These are phyloP conservation scores for Kazachstania africana DNA, from an alignment of 805 yeast genomes.

Conservation along the genomic window DNA sequence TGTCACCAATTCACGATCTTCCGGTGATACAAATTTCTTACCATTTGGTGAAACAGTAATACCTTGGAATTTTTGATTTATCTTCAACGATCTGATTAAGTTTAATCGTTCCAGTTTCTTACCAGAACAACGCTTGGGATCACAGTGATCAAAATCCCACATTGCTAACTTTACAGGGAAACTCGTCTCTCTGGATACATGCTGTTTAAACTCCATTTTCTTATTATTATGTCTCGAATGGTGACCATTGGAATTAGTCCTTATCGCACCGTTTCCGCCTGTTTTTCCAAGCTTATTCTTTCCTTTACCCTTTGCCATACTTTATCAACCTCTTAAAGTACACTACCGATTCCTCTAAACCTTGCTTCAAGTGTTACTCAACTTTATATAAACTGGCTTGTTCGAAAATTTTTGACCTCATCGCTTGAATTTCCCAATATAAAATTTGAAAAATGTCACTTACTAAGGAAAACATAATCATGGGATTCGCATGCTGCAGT, in stretches of 20 bases:
- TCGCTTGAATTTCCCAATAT: too few relatives aligned
- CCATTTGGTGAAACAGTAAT: conserved; percentile 91
- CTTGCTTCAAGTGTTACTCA: too few relatives aligned
- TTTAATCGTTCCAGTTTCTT: conserved; percentile 87
- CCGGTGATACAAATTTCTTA: conserved; percentile 77
- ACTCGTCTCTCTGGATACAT: conserved; percentile 24
- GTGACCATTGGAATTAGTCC: conserved; percentile 42
- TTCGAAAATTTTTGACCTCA: too few relatives aligned
- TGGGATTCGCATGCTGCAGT: too few relatives aligned
- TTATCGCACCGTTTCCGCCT: conserved; percentile 11
- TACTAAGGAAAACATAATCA: too few relatives aligned
- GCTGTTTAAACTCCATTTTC: conserved; percentile 27
- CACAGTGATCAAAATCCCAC: conserved; percentile 99
- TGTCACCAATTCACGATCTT: conserved; percentile 69
- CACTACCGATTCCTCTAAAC: too few relatives aligned
- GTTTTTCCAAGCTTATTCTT: conserved; percentile 33
- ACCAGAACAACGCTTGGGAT: conserved; percentile 94
- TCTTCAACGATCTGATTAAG: conserved; percentile 58
- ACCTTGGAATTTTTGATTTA: conserved; percentile 93
- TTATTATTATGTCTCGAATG: conserved; percentile 42
- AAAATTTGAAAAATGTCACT: too few relatives aligned
- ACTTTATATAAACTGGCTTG: too few relatives aligned
- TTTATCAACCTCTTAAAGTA: too few relatives aligned
- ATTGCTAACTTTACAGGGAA: conserved; percentile 85
- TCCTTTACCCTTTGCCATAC: conserved; percentile 30